A percentile compares a stretch with the other conserved stretches of the same genome.
Conservation (phyloP, 129 eudicot species). For the Gnaphalium uliginosum region DNA sequence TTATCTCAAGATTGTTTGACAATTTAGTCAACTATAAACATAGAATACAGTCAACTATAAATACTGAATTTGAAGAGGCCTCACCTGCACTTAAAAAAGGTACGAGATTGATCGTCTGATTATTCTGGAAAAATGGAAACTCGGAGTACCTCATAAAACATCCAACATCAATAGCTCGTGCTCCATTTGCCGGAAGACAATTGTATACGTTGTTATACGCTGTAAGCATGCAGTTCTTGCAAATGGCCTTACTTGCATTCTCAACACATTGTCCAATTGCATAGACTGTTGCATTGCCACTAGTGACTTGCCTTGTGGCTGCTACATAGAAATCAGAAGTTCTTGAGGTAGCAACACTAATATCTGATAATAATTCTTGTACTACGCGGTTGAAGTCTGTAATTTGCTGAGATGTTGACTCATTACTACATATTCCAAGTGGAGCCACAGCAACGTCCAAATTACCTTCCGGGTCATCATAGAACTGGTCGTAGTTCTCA, state of each 20-base stretch:
- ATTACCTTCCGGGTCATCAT: not conserved
- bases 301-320: slow-evolving; percentile 30
- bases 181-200: slow-evolving; percentile 53
- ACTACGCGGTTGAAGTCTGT: slow-evolving; percentile 33
- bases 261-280: slow-evolving; percentile 50
- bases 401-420: slow-evolving; percentile 27
- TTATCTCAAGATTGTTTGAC: not conserved
- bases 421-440: slow-evolving; percentile 33
- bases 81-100: slow-evolving; percentile 46
- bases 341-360: slow-evolving; percentile 48
- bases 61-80: slow-evolving; percentile 2
- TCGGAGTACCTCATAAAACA: slow-evolving; percentile 60
- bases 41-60: not conserved
- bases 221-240: slow-evolving; percentile 46
- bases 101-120: slow-evolving; percentile 37
- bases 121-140: slow-evolving; percentile 31
- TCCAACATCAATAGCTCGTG: slow-evolving; percentile 45
- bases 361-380: slow-evolving; percentile 36
- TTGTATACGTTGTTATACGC: slow-evolving; percentile 43
- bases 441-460: slow-evolving; percentile 28
- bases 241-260: slow-evolving; percentile 39
- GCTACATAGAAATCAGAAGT: slow-evolving; percentile 54
- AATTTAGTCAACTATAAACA: not conserved
- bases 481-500: slow-evolving; percentile 37
- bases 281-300: slow-evolving; percentile 34